These are phyloP conservation scores for Arachis monticola DNA, from an alignment of 331 rosid species.

Conservation along the genomic window DNA sequence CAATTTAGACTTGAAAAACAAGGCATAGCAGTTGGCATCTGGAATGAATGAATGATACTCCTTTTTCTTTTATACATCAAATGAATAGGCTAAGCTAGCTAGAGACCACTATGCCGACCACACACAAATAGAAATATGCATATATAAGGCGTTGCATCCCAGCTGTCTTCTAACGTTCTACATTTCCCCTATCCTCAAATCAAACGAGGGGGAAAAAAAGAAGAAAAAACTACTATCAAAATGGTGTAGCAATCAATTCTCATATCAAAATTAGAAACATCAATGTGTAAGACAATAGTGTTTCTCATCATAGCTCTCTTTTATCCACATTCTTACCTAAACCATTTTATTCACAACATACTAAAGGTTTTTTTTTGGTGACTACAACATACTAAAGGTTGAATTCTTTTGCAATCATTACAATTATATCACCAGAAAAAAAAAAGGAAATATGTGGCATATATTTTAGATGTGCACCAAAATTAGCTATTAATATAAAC, in stretches of 20 bases:
- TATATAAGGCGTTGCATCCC: conserved; percentile 26
- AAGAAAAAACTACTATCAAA: neutral
- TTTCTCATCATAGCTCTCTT: neutral
- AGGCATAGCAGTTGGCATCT: neutral
- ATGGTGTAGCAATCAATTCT: neutral
- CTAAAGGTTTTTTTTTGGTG: neutral
- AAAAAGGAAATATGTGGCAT: too few relatives aligned
- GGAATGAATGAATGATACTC: neutral
- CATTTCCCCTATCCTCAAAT: neutral
- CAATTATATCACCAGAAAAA: too few relatives aligned
- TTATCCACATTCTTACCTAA: neutral
- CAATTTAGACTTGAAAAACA: neutral
- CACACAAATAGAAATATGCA: neutral
- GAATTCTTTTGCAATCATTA: neutral
- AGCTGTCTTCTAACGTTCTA: conserved; percentile 12
- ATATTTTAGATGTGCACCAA: too few relatives aligned
- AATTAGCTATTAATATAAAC: too few relatives aligned
- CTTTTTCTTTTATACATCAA: neutral
- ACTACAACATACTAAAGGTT: neutral
- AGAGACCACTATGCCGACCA: conserved; percentile 1
- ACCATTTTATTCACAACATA: neutral
- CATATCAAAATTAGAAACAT: neutral
- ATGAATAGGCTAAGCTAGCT: neutral
- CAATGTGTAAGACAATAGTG: neutral
- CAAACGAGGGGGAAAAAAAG: neutral